These are phyloP conservation scores for Paramecium sexaurelia DNA, from an alignment of 73 alveolate genomes.

Conservation along the genomic window DNA sequence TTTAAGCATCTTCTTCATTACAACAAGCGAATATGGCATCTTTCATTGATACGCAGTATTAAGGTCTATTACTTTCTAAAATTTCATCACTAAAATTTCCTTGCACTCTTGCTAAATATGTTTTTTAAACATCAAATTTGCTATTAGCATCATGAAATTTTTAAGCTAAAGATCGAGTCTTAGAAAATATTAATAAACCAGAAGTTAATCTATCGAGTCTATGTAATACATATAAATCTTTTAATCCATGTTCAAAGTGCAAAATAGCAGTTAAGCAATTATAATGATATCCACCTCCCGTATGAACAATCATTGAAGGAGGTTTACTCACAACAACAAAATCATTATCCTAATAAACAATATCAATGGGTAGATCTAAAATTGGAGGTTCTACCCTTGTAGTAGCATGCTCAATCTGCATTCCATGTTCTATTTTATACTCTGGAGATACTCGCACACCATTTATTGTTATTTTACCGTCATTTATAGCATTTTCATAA, in stretches of 20 bases:
- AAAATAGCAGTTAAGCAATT: constrained; percentile 90
- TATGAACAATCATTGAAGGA: constrained; percentile 97
- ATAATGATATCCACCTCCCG: constrained; percentile 94
- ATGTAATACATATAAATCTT: constrained; percentile 84
- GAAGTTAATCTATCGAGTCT: constrained; percentile 97
- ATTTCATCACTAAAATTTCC: constrained; percentile 84
- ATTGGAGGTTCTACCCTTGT: constrained; percentile 93
- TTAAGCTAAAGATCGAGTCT: constrained; percentile 86
- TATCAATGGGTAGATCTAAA: constrained; percentile 70
- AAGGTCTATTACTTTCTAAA: constrained; percentile 70
- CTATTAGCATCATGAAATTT: constrained; percentile 80
- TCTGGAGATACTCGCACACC: constrained; percentile 71
- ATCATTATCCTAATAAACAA: constrained; percentile 83
- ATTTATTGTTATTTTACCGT: constrained; percentile 90
- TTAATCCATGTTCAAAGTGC: constrained; percentile 82
- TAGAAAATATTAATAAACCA: constrained; percentile 94
- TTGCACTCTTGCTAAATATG: constrained; percentile 92
- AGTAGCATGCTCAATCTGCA: constrained; percentile 84
- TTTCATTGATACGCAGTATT: constrained; percentile 76
- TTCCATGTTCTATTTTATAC: constrained; percentile 80
- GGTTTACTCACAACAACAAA: constrained; percentile 95
- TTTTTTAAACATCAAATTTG: constrained; percentile 76
- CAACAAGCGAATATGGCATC: constrained; percentile 81
- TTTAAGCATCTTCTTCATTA: constrained; percentile 71
- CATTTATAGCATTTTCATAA: constrained; percentile 82